A percentile compares a stretch with the other conserved stretches of the same genome.
These are phyloP conservation scores for Xylaria polymorpha DNA, from an alignment of 2,329 filamentous ascomycete species.

Conservation along the genomic window DNA sequence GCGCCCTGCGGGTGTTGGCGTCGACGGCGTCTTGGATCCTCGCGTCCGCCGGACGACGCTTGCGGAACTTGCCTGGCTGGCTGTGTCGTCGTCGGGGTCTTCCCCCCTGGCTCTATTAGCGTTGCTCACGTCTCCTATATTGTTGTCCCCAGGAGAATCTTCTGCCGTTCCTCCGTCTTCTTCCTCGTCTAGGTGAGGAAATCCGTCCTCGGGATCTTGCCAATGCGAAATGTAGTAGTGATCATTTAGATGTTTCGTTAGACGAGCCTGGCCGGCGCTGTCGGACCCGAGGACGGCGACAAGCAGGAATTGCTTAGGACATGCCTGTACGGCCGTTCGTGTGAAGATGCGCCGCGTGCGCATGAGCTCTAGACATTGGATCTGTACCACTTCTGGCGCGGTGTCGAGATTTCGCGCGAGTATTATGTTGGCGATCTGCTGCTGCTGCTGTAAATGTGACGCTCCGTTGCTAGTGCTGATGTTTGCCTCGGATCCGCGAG, in stretches of 20 bases:
- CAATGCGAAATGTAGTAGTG: constrained; percentile 89
- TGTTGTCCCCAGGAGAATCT: not conserved
- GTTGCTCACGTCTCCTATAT: not conserved
- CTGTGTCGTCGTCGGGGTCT: constrained; percentile 17
- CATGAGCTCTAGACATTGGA: constrained; percentile 82
- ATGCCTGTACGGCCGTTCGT: constrained; percentile 76
- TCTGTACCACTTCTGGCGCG: constrained; percentile 80
- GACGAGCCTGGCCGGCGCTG: constrained; percentile 57
- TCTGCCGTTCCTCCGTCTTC: constrained; percentile 45
- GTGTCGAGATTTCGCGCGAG: constrained; percentile 83
- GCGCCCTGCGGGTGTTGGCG: constrained; percentile 22
- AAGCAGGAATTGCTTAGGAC: constrained; percentile 83
- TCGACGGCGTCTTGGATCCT: constrained; percentile 28
- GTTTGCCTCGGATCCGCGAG: constrained; percentile 40
- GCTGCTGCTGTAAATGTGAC: constrained; percentile 31
- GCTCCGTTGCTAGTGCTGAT: constrained; percentile 12
- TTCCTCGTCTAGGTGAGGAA: constrained; percentile 77
- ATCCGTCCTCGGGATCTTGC: constrained; percentile 78
- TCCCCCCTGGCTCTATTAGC: not conserved
- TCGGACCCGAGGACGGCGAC: constrained; percentile 71
- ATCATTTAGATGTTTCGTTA: constrained; percentile 76
- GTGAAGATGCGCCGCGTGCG: constrained; percentile 82
- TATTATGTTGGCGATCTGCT: constrained; percentile 79
- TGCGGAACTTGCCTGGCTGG: constrained; percentile 38
- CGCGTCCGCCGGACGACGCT: constrained; percentile 57